These are phyloP conservation scores for Sporisorium iseilematis-ciliati DNA, from an alignment of 1,284 basidiomycete species.

Conservation along the genomic window DNA sequence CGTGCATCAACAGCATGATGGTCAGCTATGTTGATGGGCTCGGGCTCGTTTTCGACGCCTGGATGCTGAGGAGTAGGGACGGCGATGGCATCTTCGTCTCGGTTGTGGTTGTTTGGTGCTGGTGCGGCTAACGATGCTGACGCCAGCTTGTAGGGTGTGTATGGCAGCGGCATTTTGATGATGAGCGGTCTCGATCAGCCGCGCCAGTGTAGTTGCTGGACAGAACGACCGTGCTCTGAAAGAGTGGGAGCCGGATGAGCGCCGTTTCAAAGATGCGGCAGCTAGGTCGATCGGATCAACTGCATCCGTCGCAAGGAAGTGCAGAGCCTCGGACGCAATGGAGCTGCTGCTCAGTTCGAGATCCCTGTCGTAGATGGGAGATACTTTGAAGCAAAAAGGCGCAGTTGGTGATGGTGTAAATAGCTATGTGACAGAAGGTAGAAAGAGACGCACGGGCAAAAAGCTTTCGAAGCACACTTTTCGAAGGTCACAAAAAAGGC, in stretches of 20 bases:
- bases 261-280: not conserved
- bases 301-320: not conserved
- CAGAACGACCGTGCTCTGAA: not conserved
- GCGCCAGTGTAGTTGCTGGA: not conserved
- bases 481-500: slow-evolving; percentile 13
- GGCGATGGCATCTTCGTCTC: slow-evolving; percentile 36
- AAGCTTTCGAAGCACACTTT: slow-evolving; percentile 14
- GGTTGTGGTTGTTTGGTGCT: slow-evolving; percentile 13
- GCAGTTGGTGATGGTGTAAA: not conserved
- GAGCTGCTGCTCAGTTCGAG: too few relatives aligned
- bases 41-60: slow-evolving; percentile 28
- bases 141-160: slow-evolving; percentile 49
- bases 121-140: slow-evolving; percentile 38
- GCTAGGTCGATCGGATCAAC: not conserved
- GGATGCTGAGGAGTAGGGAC: slow-evolving; percentile 52
- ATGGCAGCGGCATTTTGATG: slow-evolving; percentile 39
- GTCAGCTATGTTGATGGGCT: slow-evolving; percentile 20
- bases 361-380: not conserved
- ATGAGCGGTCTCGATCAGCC: not conserved
- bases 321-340: not conserved
- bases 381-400: not conserved
- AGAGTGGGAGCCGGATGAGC: not conserved
- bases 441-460: slow-evolving; percentile 8
- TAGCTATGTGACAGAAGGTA: not conserved
- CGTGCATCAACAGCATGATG: slow-evolving; percentile 49